These are phyloP conservation scores for Fomitopsis betulina DNA, from an alignment of 1,284 basidiomycete species.

Conservation along the genomic window DNA sequence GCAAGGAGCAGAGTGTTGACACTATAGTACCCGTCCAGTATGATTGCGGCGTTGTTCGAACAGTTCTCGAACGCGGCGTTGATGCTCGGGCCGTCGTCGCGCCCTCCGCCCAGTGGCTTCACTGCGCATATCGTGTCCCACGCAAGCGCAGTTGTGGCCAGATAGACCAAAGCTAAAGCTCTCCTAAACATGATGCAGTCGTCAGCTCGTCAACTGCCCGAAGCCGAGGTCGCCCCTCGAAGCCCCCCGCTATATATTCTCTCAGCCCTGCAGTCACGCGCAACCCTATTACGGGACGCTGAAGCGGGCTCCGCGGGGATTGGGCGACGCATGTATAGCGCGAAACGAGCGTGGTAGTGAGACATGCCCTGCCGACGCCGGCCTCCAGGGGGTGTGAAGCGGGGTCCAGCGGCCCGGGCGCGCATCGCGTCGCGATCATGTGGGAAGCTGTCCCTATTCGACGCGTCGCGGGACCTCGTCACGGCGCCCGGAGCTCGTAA, in stretches of 20 bases:
- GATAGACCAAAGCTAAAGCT: constrained; percentile 3
- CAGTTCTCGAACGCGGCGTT: constrained; percentile 30
- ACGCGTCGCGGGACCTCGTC: neutral
- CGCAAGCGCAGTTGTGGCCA: constrained; percentile 6
- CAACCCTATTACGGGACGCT: neutral
- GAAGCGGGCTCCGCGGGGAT: neutral
- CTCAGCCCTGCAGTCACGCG: neutral
- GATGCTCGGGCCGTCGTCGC: constrained; percentile 33
- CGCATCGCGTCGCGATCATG: neutral
- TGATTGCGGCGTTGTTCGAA: constrained; percentile 24
- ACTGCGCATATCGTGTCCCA: constrained; percentile 24
- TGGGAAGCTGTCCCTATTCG: neutral
- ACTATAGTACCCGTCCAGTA: constrained; percentile 32
- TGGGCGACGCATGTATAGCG: neutral
- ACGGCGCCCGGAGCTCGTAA: no score
- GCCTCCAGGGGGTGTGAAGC: neutral
- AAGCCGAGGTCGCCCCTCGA: neutral
- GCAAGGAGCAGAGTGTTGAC: constrained; percentile 39
- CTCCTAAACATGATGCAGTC: constrained; percentile 7
- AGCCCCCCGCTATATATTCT: neutral
- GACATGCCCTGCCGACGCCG: neutral
- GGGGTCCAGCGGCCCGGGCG: neutral
- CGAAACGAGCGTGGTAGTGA: neutral
- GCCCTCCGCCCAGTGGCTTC: constrained; percentile 29
- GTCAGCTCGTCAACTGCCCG: neutral